Conservation (phyloP, 768 basidiomycete genomes). For the Collybia mongolica region DNA sequence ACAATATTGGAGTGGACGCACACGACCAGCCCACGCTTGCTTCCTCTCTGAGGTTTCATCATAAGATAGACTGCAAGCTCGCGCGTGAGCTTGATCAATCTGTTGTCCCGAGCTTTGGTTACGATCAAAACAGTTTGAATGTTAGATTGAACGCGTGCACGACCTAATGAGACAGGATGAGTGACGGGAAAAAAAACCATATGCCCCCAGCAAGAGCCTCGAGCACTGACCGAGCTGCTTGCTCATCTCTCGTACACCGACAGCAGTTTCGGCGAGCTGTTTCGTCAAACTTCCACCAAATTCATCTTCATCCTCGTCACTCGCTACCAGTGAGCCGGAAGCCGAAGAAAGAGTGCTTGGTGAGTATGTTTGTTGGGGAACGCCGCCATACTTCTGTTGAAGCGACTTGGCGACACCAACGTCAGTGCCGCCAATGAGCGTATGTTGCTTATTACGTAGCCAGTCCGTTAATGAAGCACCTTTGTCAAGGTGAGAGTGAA, state of each 20-base stretch:
- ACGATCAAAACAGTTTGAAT: conserved; percentile 94
- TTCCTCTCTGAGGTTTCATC: conserved; percentile 71
- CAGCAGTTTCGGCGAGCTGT: conserved; percentile 95
- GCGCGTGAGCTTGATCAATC: conserved; percentile 91
- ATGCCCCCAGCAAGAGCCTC: conserved; percentile 1
- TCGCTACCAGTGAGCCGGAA: conserved; percentile 22
- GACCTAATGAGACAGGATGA: conserved; percentile 49
- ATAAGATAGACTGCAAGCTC: conserved; percentile 95
- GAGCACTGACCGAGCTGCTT: conserved; percentile 83
- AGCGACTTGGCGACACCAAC: conserved; percentile 53
- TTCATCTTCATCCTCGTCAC: conserved; percentile 63
- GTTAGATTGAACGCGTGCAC: conserved; percentile 86
- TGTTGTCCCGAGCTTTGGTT: conserved; percentile 96
- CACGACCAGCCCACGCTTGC: conserved; percentile 82
- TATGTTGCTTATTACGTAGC: conserved; percentile 48
- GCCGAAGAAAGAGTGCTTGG: conserved; percentile 15
- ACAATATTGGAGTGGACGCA: conserved; percentile 32
- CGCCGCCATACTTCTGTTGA: conserved; percentile 22
- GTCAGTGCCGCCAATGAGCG: conserved; percentile 29
- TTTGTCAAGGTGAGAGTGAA: conserved; percentile 89
- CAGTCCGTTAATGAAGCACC: conserved; percentile 77
- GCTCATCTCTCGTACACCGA: conserved; percentile 97
- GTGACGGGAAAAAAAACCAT: conserved; percentile 3
- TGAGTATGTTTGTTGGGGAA: conserved; percentile 8
- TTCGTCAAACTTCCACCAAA: conserved; percentile 79